Evolutionary conservation across 441 rosid genomes (phyloP).

Genomic region (Rhodomyrtus psidioides): DNA sequence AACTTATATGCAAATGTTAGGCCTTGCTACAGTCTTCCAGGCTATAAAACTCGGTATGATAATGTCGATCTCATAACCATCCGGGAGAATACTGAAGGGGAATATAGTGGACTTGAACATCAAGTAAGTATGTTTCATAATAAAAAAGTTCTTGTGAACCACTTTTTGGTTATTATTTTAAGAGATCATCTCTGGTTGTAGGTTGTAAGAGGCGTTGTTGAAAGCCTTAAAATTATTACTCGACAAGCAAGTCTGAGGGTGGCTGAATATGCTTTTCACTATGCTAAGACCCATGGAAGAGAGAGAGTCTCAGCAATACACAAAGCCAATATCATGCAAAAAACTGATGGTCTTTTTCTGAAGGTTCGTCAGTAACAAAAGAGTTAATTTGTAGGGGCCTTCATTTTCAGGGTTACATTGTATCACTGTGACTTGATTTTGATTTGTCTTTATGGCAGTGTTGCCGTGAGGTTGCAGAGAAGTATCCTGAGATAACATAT

Average conservation of each 20-base stretch:
- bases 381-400: neutral
- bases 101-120: conserved; percentile 98
- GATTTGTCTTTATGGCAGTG: conserved; percentile 42
- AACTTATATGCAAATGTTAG: conserved; percentile 92
- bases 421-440: neutral
- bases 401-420: neutral
- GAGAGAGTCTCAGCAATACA: conserved; percentile 95
- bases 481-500: conserved; percentile 88
- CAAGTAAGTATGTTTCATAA: conserved; percentile 43
- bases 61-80: conserved; percentile 86
- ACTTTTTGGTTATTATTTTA: neutral
- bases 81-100: conserved; percentile 98
- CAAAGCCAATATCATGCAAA: conserved; percentile 99
- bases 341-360: conserved; percentile 96
- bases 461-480: conserved; percentile 91
- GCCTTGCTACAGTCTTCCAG: conserved; percentile 95
- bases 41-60: conserved; percentile 91
- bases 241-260: conserved; percentile 94
- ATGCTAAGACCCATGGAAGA: conserved; percentile 91
- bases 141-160: neutral
- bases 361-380: conserved; percentile 36
- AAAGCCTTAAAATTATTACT: conserved; percentile 91
- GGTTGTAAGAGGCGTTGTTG: conserved; percentile 99
- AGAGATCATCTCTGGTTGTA: conserved; percentile 13
- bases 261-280: conserved; percentile 95